Base-by-base conservation (phyloP, 2,329 filamentous ascomycete species). In the Eutypa lata region DNA sequence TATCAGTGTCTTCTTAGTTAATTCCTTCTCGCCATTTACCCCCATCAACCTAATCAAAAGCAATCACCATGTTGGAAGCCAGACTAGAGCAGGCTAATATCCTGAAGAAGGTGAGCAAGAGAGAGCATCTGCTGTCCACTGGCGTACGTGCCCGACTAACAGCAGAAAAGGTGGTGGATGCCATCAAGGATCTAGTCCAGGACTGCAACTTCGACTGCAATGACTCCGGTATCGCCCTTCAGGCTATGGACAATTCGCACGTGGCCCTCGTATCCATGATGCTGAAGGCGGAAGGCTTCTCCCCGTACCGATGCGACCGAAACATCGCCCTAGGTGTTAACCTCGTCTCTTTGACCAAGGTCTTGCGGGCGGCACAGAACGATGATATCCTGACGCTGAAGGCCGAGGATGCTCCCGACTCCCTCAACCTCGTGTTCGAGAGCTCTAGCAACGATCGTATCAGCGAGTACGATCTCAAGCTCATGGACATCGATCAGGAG, bases 161-260 rank as follows among this genome's bases (percentile, higher is more conserved):
- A 52, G 68, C 52, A 43, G 49, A 46, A 18, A 62, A 96, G 91
- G 90, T 97, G 59, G 92, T 99, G 68, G 95, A 99, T 72, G 91
- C 95, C 65, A 97, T 99, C 86, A 97, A 97, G 77, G 94, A 99
- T 68, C 86, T 99, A 49, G 94, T 99, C 50, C 94, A 97, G 76
- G 94, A 99, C 78, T 99, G 94, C 87, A 99, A 99, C 79, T 99
- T 99, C 78, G 94, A 99, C 82, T 99, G 95, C 88, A 99, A 97
- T 88, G 95, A 99, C 82, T 93, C 91, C 51, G 94, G 94, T 58
- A 94, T 99, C 68, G 92, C 93, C 49, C 89, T 99, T 52, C 94
- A 99, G 77, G 94, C 94, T 68, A 99, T 99, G 95, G 94, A 99
- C 81, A 99, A 97, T 84, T 97, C 92, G 48, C 94, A 99, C 77